These are phyloP conservation scores for Umbelopsis vinacea DNA, from an alignment of 192 early-diverging fungal genomes.

Conservation along the genomic window DNA sequence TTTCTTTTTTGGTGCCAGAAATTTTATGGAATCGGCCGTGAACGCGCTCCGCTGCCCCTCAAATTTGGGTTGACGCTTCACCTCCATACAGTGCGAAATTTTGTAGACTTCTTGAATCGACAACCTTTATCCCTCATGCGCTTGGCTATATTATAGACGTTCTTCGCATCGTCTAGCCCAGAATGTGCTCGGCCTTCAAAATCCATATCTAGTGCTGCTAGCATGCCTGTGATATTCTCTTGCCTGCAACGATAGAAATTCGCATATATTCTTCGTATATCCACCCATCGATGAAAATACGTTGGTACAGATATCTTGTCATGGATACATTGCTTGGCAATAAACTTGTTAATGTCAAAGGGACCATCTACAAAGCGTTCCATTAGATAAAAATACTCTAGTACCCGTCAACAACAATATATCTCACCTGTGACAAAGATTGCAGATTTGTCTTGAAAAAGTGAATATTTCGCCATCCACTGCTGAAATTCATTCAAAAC, in stretches of 20 bases:
- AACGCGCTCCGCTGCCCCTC: neutral
- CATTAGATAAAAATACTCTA: neutral
- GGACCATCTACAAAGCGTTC: slow-evolving; percentile 58
- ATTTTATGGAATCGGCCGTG: neutral
- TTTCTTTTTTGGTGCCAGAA: neutral
- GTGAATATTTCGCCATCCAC: slow-evolving; percentile 49
- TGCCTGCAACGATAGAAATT: slow-evolving; percentile 53
- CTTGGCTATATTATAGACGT: slow-evolving; percentile 73
- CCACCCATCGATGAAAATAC: slow-evolving; percentile 70
- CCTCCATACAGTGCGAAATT: neutral
- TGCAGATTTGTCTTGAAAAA: slow-evolving; percentile 46
- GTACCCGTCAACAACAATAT: neutral
- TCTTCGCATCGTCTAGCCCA: slow-evolving; percentile 83
- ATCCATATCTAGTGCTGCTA: slow-evolving; percentile 55
- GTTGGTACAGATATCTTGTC: slow-evolving; percentile 58
- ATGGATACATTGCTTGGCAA: slow-evolving; percentile 72
- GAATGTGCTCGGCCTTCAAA: slow-evolving; percentile 80
- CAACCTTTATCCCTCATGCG: slow-evolving; percentile 53
- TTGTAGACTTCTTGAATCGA: slow-evolving; percentile 30
- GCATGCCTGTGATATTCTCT: slow-evolving; percentile 70
- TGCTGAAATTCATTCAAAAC: slow-evolving; percentile 55
- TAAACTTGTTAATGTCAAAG: slow-evolving; percentile 84
- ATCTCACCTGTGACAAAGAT: slow-evolving; percentile 44
- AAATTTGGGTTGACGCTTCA: neutral
- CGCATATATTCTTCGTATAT: slow-evolving; percentile 64